Conservation (phyloP, 768 basidiomycete species). For the Leccinum olivaceopallidum region DNA sequence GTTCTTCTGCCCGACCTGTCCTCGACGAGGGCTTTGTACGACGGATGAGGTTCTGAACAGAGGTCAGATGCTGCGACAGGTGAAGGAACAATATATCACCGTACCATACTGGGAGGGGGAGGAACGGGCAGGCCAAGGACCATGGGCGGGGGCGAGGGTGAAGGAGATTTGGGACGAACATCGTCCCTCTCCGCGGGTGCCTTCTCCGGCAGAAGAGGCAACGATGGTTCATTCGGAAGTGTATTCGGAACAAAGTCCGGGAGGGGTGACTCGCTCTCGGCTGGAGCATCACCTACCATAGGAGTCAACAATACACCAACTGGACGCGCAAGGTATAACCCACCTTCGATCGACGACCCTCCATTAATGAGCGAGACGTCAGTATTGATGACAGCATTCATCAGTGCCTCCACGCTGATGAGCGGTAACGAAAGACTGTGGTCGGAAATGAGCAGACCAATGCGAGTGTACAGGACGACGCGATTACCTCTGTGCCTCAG, state of each 20-base stretch:
- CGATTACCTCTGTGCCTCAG: conserved; percentile 52
- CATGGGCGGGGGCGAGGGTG: conserved; percentile 23
- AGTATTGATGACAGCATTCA: conserved; percentile 48
- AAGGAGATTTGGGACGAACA: conserved; percentile 6
- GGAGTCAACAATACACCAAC: neutral
- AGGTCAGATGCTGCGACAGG: conserved; percentile 1
- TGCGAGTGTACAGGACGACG: neutral
- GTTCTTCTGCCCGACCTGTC: conserved; percentile 7
- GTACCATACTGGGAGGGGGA: conserved; percentile 29
- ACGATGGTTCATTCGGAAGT: conserved; percentile 49
- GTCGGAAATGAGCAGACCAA: conserved; percentile 7
- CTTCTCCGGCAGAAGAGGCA: conserved; percentile 24
- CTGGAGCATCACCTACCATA: conserved; percentile 3
- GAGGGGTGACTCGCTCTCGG: conserved; percentile 36
- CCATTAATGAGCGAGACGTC: conserved; percentile 36
- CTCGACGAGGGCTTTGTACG: conserved; percentile 21
- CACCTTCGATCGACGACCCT: conserved; percentile 24
- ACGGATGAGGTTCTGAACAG: conserved; percentile 25
- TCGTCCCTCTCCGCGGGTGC: conserved; percentile 18
- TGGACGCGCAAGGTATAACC: neutral
- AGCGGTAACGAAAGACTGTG: conserved; percentile 45
- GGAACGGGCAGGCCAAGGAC: conserved; percentile 21
- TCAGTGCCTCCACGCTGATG: conserved; percentile 45
- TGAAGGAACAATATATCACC: neutral
- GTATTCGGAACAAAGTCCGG: conserved; percentile 56